Evolutionary conservation across 2,329 filamentous ascomycete species (phyloP).

Genomic region (Fusarium pseudograminearum): DNA sequence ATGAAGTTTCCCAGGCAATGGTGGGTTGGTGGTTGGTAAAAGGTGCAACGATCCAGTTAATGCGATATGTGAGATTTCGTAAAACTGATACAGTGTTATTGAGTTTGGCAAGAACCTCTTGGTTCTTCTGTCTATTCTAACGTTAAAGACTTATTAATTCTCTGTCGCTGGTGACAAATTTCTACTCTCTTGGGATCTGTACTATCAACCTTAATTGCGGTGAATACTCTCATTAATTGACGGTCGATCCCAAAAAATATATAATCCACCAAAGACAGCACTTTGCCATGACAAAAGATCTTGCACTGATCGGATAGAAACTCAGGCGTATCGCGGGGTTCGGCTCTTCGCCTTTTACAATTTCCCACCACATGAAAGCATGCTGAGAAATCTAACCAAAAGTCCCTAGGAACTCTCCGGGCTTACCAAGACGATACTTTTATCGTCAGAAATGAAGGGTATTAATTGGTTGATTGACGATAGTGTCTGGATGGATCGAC

Average conservation of each 20-base stretch:
- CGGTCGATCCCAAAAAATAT: fast-evolving
- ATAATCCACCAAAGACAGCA: no score
- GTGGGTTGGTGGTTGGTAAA: background rate
- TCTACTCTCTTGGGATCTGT: no score
- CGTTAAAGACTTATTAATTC: background rate
- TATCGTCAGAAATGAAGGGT: background rate
- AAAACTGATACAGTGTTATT: no score
- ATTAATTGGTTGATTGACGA: background rate
- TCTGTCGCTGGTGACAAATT: fast-evolving
- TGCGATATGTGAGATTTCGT: no score
- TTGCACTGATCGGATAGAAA: background rate
- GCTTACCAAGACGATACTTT: background rate
- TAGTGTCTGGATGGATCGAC: fast-evolving
- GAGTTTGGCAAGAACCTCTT: no score
- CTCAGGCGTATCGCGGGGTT: background rate
- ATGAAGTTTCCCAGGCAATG: conserved; percentile 55
- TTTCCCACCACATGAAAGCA: no score
- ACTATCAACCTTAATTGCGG: background rate
- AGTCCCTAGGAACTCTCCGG: background rate
- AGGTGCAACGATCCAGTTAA: background rate
- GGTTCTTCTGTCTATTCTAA: no score
- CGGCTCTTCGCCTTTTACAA: background rate
- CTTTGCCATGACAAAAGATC: background rate
- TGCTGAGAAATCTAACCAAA: background rate
- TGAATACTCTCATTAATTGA: background rate